Evolutionary conservation across 371 early-diverging fungal species (phyloP).

Genomic region (Funneliformis caledonium): DNA sequence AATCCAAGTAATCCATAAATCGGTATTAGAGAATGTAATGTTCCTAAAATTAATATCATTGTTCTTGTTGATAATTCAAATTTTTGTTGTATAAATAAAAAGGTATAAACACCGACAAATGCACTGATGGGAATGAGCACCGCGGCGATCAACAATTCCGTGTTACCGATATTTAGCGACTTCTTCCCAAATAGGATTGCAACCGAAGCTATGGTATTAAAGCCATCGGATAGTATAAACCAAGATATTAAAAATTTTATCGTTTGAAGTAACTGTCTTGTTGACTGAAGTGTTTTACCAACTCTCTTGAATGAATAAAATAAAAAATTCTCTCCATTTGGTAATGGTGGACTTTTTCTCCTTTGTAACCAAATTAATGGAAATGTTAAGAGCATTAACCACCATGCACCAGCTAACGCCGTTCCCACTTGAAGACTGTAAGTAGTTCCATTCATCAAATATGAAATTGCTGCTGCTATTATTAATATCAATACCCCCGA

Average conservation of each 20-base stretch:
- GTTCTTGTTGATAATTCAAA: slow-evolving; percentile 43
- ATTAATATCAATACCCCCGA: slow-evolving; percentile 51
- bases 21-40: slow-evolving; percentile 48
- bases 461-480: slow-evolving; percentile 51
- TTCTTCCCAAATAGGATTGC: slow-evolving; percentile 45
- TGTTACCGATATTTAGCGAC: slow-evolving; percentile 4
- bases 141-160: slow-evolving; percentile 47
- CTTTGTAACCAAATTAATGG: slow-evolving; percentile 49
- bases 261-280: slow-evolving; percentile 45
- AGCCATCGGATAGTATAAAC: slow-evolving; percentile 54
- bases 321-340: slow-evolving; percentile 17
- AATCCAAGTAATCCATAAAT: slow-evolving; percentile 63
- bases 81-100: slow-evolving; percentile 54
- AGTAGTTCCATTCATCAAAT: slow-evolving; percentile 42
- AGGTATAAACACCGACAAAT: slow-evolving; percentile 56
- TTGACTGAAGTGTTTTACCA: slow-evolving; percentile 44
- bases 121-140: slow-evolving; percentile 55
- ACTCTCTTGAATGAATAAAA: slow-evolving; percentile 37
- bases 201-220: slow-evolving; percentile 48
- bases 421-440: slow-evolving; percentile 52
- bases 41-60: slow-evolving; percentile 44
- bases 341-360: slow-evolving; percentile 62
- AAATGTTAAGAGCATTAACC: slow-evolving; percentile 49
- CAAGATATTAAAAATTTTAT: slow-evolving; percentile 51
- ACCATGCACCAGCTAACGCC: slow-evolving; percentile 57